Base-by-base conservation (phyloP, 108 stramenopile species). In the Discostella pseudostelligera region DNA sequence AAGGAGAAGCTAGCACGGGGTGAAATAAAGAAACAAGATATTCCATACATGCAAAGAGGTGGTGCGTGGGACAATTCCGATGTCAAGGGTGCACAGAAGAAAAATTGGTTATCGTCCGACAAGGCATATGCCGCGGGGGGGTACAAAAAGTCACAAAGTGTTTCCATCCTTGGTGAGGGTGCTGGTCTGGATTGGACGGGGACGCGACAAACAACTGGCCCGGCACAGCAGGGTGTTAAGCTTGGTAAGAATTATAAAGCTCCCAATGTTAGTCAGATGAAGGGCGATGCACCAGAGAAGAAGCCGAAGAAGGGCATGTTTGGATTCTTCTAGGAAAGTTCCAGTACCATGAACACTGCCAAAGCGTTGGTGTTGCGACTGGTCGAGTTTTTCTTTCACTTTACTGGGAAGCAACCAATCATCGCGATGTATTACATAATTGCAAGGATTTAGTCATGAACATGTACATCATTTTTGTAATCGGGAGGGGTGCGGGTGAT, bases 11-110 rank as follows among this genome's bases (percentile, higher is more conserved):
- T 92, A 10, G 58, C 39, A 9, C 82, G 51, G 14, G 90, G 90
- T 35, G 83, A 83, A 59, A 37, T 91, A 32, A 86, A 85, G 59
- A n/a, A 16, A 11, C 85, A 86, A 56, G 90, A 91, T 50, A 82
- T 87, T 29, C 86, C 83, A 48, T 90, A 90, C 80, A 90, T 90
- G 89, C 87, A 87, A 78, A 75, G 89, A 54, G 85, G 85, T 10
- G 89, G 87, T 44, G 57, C 21, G 37, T 80, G 79, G 79, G 79
- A 80, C 61, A 80, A 80, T 39, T 59, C 56, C 9, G 79, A 80
- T 17, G 19, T 80, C 20, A 72, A 73, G 20, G 79, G 79, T 4
- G 79, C 79, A 1, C 75, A 70, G 57, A 80, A 76, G 56, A 58
- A 54, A 4, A 56, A 49, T 11, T 80, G 79, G 79, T 35, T 67